phyloP scores from a whole-genome alignment of 2,329 filamentous ascomycete species.

The Aspergillus texensis region DNA sequence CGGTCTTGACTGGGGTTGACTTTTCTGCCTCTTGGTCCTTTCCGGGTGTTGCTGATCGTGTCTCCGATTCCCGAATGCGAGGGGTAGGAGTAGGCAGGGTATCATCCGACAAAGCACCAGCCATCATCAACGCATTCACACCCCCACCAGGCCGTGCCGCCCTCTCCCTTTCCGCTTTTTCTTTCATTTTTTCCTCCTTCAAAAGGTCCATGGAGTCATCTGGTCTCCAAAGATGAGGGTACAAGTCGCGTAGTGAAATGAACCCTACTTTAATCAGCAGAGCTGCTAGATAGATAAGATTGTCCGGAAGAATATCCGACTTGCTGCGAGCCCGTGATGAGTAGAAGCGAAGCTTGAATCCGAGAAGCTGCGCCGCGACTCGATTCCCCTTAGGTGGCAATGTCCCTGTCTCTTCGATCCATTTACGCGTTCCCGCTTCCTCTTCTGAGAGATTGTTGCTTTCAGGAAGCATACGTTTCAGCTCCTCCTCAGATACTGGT shows the following conservation, averaged over 20 bases:
- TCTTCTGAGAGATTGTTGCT: constrained; percentile 46
- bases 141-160: constrained; percentile 69
- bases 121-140: constrained; percentile 82
- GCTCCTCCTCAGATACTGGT: constrained; percentile 63
- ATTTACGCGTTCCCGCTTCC: constrained; percentile 64
- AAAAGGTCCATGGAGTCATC: constrained; percentile 82
- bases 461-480: constrained; percentile 50
- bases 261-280: constrained; percentile 97
- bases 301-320: constrained; percentile 80
- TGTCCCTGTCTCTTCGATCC: constrained; percentile 80
- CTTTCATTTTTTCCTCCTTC: constrained; percentile 69
- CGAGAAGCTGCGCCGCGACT: constrained; percentile 89
- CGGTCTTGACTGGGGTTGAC: constrained; percentile 36
- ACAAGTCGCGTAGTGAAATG: constrained; percentile 86
- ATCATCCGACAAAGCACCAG: constrained; percentile 85
- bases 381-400: constrained; percentile 83
- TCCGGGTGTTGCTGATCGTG: constrained; percentile 55
- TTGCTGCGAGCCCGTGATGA: constrained; percentile 75
- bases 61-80: constrained; percentile 54
- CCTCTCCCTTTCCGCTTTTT: constrained; percentile 77
- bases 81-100: constrained; percentile 56
- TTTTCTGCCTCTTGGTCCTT: constrained; percentile 56
- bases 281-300: constrained; percentile 87
- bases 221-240: constrained; percentile 84
- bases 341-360: constrained; percentile 97